Conservation (phyloP, 1,139 yeast genomes). For the Scheffersomyces parashehatae region DNA sequence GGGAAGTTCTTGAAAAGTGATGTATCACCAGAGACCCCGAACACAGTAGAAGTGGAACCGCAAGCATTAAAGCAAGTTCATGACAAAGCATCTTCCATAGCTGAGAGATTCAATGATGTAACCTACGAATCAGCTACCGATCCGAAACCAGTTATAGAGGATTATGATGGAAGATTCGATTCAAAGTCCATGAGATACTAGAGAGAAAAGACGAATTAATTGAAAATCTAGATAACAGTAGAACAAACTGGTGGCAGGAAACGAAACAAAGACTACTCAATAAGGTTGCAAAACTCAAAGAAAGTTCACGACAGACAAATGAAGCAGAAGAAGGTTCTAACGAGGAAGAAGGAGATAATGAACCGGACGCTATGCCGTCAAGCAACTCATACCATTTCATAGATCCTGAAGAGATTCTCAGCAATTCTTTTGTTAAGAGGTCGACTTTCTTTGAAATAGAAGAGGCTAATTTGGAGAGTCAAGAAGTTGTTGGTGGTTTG, state of each 20-base stretch:
- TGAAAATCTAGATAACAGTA: not conserved
- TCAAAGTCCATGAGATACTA: slow-evolving; percentile 15
- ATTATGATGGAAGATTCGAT: slow-evolving; percentile 22
- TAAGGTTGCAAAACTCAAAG: not conserved
- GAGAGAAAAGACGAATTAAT: not conserved
- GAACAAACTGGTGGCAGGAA: not conserved
- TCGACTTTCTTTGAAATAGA: not conserved
- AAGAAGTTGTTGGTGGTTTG: not conserved
- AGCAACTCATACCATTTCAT: not conserved
- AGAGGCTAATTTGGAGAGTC: slow-evolving; percentile 1
- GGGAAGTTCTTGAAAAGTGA: not conserved
- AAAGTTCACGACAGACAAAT: not conserved
- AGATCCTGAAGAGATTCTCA: not conserved
- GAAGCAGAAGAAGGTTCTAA: not conserved
- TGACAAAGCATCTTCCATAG: slow-evolving; percentile 16
- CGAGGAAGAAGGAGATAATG: not conserved
- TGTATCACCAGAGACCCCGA: not conserved
- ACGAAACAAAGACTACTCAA: not conserved
- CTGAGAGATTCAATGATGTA: slow-evolving; percentile 18
- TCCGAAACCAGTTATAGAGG: slow-evolving; percentile 19
- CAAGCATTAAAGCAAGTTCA: slow-evolving; percentile 26
- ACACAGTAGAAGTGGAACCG: slow-evolving; percentile 5
- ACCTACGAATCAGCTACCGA: slow-evolving; percentile 22
- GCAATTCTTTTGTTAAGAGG: not conserved
- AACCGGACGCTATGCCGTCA: too few species aligned